Base-by-base conservation (phyloP, 768 basidiomycete genomes). In the Lactarius deliciosus region DNA sequence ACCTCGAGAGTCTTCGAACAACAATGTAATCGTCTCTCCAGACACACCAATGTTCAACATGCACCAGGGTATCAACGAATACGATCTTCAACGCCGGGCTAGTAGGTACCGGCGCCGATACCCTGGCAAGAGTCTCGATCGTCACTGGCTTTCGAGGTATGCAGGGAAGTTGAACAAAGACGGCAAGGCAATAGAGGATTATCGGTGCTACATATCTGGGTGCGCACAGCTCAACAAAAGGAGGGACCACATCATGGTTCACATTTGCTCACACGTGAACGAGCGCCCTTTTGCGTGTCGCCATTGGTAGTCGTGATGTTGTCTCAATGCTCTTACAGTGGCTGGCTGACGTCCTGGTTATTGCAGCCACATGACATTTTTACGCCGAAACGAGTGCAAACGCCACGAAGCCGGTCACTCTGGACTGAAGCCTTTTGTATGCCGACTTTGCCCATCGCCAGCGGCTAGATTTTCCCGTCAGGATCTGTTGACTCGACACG, bases 301-400 rank as follows among this genome's bases (percentile, higher is more conserved):
- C n/a, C 73, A 82, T 70, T 91, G 89, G 89, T 89, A 72, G 28
- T 43, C 28, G n/a, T 30, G 28, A 18, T 40, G 30, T 11, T 41
- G 0, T 30, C 47, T 60, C 30, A 59, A 57, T 25, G 22, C 63
- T 64, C 60, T 43, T 13, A 41, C 22, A 8, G 20, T 36, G n/a
- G 30, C 20, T 5, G 34, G 38, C 70, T 75, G 56, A 75, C 63
- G 5, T 20, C 22, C 40, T n/a, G 22, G 63, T 62, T 72, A 18
- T 62, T 10, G 32, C 60, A 90, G 89, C 73, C 75, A 83, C 3
- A 79, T 86, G 65, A 79, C 85, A 15, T 91, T 90, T 77, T 73
- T 89, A 65, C 85, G 89, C 65, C 90, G 87, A 74, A 90, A 91
- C 71, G 89, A 91, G 73, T 89, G 87, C 77, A 90, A 89, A 73